Evolutionary conservation across 164 flowering plant genomes (phyloP), one percentile per base, ranked within the genome.

Genomic region (Kalanchoe fedtschenkoi): DNA sequence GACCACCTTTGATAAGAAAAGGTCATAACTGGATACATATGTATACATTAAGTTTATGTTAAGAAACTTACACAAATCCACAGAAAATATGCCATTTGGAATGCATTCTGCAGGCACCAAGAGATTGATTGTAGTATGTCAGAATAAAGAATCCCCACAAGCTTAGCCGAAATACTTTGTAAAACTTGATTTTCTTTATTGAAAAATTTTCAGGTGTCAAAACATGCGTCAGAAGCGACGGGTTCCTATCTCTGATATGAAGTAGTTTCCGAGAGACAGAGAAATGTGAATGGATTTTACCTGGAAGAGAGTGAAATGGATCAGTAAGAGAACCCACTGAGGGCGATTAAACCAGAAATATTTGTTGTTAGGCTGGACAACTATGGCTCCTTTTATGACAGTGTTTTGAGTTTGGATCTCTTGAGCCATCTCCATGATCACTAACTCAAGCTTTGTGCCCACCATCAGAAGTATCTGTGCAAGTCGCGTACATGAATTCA

Each of bases 301-400:
- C 90, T 81, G 77, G 46, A 88, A 88, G 39, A 88, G 63, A 39
- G 83, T 80, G 65, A 78, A 76, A 43, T 88, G 95, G 8, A 88
- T 78, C 44, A 85, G 59, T 60, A 71, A 65, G 34, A 88, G 83
- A 71, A 88, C 65, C 86, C 74, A 82, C 0, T 68, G 63, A 17
- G 95, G 95, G 4, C 72, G 68, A 69, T 75, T 76, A 58, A 88
- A 88, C 95, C 95, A 83, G 66, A 88, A 88, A 53, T 68, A 78
- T 64, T 82, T 75, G 69, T 85, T 75, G 66, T 63, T 79, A 5
- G 83, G 87, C 66, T 85, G 77, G 3, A 88, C 95, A 0, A 83
- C 55, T 11, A 87, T 87, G 43, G 78, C 82, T 58, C 95, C 95
- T 71, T 73, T 72, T 5, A 88, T 79, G 0, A 85, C 80, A 0